Evolutionary conservation across 2,329 filamentous ascomycete genomes (phyloP).

Genomic region (Colletotrichum trifolii): DNA sequence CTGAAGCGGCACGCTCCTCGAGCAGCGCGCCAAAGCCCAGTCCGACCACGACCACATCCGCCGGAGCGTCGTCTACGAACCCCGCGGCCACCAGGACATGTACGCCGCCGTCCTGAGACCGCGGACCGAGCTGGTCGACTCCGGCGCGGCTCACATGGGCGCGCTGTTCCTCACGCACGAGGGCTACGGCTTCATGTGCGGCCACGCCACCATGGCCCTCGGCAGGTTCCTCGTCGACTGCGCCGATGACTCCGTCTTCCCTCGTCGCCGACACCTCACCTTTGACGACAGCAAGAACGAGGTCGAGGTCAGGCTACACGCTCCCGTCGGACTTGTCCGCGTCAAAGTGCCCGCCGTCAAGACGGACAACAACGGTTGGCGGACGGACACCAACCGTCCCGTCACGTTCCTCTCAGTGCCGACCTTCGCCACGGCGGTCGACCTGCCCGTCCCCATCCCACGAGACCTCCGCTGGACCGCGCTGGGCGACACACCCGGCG

Average conservation of each 20-base stretch:
- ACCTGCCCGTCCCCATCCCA: conserved; percentile 46
- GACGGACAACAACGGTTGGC: conserved; percentile 39
- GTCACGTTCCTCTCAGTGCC: conserved; percentile 55
- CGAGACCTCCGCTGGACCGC: conserved; percentile 50
- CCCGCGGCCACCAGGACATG: conserved; percentile 36
- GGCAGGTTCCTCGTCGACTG: conserved; percentile 56
- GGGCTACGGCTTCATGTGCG: conserved; percentile 35
- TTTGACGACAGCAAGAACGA: conserved; percentile 42
- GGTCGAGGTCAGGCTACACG: conserved; percentile 52
- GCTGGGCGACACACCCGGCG: conserved; percentile 41
- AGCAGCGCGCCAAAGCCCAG: conserved; percentile 45
- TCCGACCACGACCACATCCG: conserved; percentile 30
- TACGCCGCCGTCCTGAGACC: conserved; percentile 32
- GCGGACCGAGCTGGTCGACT: conserved; percentile 23
- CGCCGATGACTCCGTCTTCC: conserved; percentile 52
- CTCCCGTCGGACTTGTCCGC: conserved; percentile 55
- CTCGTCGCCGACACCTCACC: conserved; percentile 45
- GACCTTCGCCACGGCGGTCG: conserved; percentile 50
- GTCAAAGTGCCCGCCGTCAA: conserved; percentile 50
- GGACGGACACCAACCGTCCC: conserved; percentile 49
- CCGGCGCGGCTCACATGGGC: conserved; percentile 32
- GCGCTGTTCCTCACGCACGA: conserved; percentile 34
- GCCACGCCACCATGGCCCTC: conserved; percentile 55
- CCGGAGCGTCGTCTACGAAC: conserved; percentile 28
- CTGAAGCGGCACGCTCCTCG: conserved; percentile 49